These are phyloP conservation scores for Meyerozyma athensensis DNA, from an alignment of 1,139 yeast genomes.

Conservation along the genomic window DNA sequence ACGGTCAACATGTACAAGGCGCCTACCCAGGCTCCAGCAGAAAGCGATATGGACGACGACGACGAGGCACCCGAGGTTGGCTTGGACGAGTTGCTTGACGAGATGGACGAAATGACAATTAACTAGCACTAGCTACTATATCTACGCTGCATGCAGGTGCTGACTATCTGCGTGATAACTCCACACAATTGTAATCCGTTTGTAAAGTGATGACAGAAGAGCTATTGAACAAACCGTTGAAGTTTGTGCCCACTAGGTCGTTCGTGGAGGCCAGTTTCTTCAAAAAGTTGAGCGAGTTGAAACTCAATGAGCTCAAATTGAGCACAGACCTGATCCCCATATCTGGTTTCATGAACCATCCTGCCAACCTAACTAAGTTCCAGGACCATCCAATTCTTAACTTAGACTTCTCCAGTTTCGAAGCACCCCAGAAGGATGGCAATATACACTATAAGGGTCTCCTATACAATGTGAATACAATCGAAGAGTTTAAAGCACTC, in stretches of 20 bases:
- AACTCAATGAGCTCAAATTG: conserved; percentile 62
- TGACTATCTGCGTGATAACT: background rate
- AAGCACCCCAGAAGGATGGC: conserved; percentile 8
- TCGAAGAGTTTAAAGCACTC: conserved; percentile 71
- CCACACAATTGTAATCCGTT: background rate
- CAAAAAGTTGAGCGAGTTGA: conserved; percentile 60
- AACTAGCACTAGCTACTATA: background rate
- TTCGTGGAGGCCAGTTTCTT: conserved; percentile 86
- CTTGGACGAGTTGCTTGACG: conserved; percentile 83
- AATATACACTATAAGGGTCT: background rate
- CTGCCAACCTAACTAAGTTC: conserved; percentile 32
- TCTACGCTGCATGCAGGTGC: no score
- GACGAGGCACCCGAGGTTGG: conserved; percentile 75
- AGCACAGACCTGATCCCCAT: conserved; percentile 45
- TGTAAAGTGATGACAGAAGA: background rate
- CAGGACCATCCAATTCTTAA: conserved; percentile 37
- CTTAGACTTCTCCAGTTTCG: conserved; percentile 41
- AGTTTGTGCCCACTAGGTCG: conserved; percentile 58
- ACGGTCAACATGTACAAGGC: conserved; percentile 84
- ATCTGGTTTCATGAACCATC: conserved; percentile 30
- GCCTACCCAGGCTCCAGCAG: conserved; percentile 33
- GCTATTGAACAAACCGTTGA: conserved; percentile 14
- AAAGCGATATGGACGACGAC: conserved; percentile 50
- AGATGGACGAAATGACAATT: conserved; percentile 79
- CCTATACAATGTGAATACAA: conserved; percentile 67